phyloP scores from a whole-genome alignment of 306 rosid genomes.

The Quercus gilva region DNA sequence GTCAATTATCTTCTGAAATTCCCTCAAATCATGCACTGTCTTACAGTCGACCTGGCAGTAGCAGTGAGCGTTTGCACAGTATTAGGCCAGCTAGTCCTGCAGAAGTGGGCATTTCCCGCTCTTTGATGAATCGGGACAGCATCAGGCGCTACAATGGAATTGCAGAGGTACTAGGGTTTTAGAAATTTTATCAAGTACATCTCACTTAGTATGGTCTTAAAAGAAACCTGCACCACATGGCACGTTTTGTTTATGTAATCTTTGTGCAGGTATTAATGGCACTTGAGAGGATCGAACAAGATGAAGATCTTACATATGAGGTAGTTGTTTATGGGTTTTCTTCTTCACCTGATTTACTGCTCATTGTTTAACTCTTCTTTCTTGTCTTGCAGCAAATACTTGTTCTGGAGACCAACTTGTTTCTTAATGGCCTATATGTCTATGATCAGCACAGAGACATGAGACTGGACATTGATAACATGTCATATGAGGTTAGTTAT shows the following conservation, averaged over 20 bases:
- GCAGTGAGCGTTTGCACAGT: constrained; percentile 48
- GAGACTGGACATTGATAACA: constrained; percentile 96
- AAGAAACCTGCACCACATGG: constrained; percentile 3
- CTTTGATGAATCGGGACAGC: constrained; percentile 55
- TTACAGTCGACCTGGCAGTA: constrained; percentile 45
- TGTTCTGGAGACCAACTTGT: constrained; percentile 75
- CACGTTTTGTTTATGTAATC: constrained; percentile 1
- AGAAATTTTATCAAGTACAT: constrained; percentile 1
- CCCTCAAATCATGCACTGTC: constrained; percentile 44
- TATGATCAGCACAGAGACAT: constrained; percentile 92
- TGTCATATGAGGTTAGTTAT: constrained; percentile 92
- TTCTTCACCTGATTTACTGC: not conserved
- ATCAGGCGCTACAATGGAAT: constrained; percentile 70
- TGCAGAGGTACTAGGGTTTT: constrained; percentile 65
- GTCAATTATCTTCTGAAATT: constrained; percentile 38
- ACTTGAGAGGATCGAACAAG: constrained; percentile 92
- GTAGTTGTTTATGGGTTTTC: constrained; percentile 35
- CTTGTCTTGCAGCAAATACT: constrained; percentile 71
- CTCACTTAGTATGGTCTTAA: not conserved
- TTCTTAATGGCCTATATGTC: constrained; percentile 72
- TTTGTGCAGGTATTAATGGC: constrained; percentile 73
- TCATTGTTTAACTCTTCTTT: constrained; percentile 19
- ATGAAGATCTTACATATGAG: constrained; percentile 93
- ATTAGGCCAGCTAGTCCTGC: constrained; percentile 40
- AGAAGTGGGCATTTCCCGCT: constrained; percentile 55